Conservation (phyloP, 768 basidiomycete species). For the Suillus subluteus region DNA sequence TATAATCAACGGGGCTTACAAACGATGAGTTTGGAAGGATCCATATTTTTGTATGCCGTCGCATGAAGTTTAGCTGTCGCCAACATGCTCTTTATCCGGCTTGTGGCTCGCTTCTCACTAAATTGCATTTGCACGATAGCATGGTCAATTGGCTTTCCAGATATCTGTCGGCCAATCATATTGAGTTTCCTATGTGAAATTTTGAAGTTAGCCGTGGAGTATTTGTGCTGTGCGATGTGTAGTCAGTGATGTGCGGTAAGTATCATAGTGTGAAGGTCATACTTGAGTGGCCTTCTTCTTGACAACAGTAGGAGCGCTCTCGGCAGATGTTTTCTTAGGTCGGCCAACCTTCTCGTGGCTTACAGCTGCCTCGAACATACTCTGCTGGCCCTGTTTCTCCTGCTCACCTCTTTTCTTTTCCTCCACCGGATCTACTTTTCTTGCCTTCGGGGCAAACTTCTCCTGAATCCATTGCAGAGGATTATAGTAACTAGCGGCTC, state of each 20-base stretch:
- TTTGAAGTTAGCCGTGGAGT: conserved; percentile 91
- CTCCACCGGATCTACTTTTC: conserved; percentile 49
- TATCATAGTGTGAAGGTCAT: conserved; percentile 4
- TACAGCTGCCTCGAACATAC: conserved; percentile 21
- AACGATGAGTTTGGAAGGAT: conserved; percentile 74
- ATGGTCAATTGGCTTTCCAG: conserved; percentile 89
- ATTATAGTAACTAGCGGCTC: conserved; percentile 51
- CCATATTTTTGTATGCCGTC: conserved; percentile 71
- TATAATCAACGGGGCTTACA: conserved; percentile 53
- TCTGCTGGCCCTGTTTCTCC: conserved; percentile 37
- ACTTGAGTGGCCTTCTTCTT: conserved; percentile 36
- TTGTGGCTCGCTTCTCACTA: conserved; percentile 88
- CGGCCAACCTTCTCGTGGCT: conserved; percentile 12
- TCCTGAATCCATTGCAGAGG: conserved; percentile 69
- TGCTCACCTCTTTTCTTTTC: conserved; percentile 44
- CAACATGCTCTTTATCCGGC: conserved; percentile 87
- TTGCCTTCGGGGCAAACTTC: conserved; percentile 52
- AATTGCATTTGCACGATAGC: conserved; percentile 98
- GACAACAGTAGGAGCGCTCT: conserved; percentile 14
- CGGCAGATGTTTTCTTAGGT: conserved; percentile 5
- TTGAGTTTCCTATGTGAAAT: conserved; percentile 94
- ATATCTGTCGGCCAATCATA: conserved; percentile 82
- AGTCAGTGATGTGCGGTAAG: not conserved
- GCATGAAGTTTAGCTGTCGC: conserved; percentile 88
- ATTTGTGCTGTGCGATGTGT: conserved; percentile 70